Evolutionary conservation across 163 green algal species (phyloP).

Genomic region (Botryococcus braunii): DNA sequence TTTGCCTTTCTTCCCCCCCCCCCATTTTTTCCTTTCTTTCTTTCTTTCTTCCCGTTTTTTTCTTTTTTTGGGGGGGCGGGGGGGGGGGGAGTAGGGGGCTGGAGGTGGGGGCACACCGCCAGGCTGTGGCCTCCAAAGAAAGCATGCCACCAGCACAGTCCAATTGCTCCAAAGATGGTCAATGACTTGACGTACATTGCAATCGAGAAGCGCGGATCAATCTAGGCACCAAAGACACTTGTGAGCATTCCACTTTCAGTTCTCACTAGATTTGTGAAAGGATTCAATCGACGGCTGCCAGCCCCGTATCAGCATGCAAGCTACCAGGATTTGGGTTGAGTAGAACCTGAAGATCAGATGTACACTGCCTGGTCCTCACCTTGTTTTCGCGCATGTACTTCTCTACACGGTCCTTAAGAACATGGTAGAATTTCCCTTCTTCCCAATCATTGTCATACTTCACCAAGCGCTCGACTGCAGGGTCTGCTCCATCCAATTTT

Average conservation of each 20-base stretch:
- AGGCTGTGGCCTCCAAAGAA: conserved; percentile 35
- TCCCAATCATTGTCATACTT: conserved; percentile 27
- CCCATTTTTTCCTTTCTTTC: no score
- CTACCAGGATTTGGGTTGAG: no score
- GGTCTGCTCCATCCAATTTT: conserved; percentile 16
- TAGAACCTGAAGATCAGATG: no score
- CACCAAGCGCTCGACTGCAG: conserved; percentile 11
- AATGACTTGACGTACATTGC: conserved; percentile 53
- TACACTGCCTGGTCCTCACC: no score
- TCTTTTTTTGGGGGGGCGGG: no score
- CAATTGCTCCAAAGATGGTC: conserved; percentile 35
- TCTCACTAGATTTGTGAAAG: no score
- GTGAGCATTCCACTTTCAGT: no score
- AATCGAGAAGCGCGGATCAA: conserved; percentile 36
- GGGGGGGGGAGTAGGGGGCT: no score
- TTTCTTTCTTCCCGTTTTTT: no score
- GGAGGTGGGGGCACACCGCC: conserved; percentile 23
- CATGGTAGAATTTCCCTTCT: conserved; percentile 41
- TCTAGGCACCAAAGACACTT: conserved; percentile 20
- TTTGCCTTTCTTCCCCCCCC: no score
- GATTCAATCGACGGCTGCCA: no score
- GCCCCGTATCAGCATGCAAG: no score
- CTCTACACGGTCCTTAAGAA: conserved; percentile 39
- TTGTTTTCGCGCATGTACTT: conserved; percentile 53
- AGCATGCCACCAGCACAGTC: conserved; percentile 27